Evolutionary conservation across 345 rosid genomes (phyloP), one percentile per base, ranked within the genome.

Genomic region (Atalantia buxifolia): DNA sequence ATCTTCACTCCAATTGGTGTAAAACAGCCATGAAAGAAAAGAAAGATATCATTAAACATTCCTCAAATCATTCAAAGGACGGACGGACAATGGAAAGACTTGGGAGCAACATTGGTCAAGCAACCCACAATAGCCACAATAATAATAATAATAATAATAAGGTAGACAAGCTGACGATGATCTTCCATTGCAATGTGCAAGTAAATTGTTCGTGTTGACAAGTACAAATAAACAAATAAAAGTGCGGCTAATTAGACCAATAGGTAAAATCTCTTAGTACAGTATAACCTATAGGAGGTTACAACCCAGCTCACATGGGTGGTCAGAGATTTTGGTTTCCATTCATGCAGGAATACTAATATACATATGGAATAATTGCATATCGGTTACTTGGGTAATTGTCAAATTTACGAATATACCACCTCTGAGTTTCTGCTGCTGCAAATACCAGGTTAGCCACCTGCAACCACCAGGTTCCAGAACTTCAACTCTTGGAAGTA

Each of bases 341-440:
- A 21, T 2, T 21, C 2, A 5, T 9, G 48, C 28, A 36, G 40
- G 19, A 1, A 50, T 25, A 66, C 69, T 78, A 92, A 67, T 77
- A 90, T 12, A 87, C 65, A 71, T 31, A 81, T 33, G 97, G 97
- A 38, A 93, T 66, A 40, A 94, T 78, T 25, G 89, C 91, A 36
- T 5, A 24, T 24, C 93, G 85, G 56, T 87, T 85, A 21, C 73
- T 73, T 25, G 98, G 98, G 80, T 92, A 89, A 68, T 84, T 79
- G 40, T 90, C 91, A 60, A 92, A 94, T 75, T 93, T 92, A 27
- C 59, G 77, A 22, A 66, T 85, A 81, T 92, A 90, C 98, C 98
- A 90, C 74, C 77, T 82, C 60, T 89, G 97, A 22, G 98, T 91
- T 82, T 95, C 95, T 68, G 85, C 85, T 45, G 95, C 98, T 2